Base-by-base conservation (phyloP, 495 filamentous ascomycete genomes). In the Tetracladium marchalianum region DNA sequence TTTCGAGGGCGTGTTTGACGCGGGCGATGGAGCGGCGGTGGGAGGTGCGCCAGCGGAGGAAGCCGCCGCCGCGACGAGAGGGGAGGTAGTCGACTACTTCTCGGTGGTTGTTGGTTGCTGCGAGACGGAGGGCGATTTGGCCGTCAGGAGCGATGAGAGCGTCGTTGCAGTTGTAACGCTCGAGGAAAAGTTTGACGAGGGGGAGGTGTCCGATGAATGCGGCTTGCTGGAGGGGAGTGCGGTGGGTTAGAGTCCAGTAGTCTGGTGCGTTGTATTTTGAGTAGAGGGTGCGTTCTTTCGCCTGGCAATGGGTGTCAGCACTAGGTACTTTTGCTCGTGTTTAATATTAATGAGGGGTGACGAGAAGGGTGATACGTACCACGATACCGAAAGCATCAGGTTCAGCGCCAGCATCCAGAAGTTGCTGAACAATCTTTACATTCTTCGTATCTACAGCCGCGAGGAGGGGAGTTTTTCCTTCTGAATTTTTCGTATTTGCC, bases 11-110 rank as follows among this genome's bases (percentile, higher is more conserved):
- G 8, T 10, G 43, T 35, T 45, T 50, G 1, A 57, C 43, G 16
- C 64, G 35, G 7, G 36, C 12, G 39, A 63, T 54, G 0, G 60
- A 56, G 0, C 47, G 54, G 1, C 15, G 33, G 34, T 50, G 41
- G n/a, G 41, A 42, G 17, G 32, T 31, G 13, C 39, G 43, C 47
- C 47, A 50, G 17, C 47, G 40, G 9, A 31, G 40, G 41, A 41
- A 50, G 12, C 47, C 47, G 22, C 47, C 47, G 32, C 40, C 47
- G 12, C 47, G 40, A 17, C 47, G 32, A 0, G 41, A 15, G 15
- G 47, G 47, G 8, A 50, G 24, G 15, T 50, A 50, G 47, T 43
- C 35, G 8, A 50, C 47, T 7, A 44, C 33, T 33, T 50, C 47
- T 0, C 19, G 17, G 17, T 50, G 47, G 13, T 41, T 41, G 41